A percentile compares a stretch with the other conserved stretches of the same genome.
Evolutionary conservation across 2,329 filamentous ascomycete species (phyloP).

Genomic region (Onygenales sp.): DNA sequence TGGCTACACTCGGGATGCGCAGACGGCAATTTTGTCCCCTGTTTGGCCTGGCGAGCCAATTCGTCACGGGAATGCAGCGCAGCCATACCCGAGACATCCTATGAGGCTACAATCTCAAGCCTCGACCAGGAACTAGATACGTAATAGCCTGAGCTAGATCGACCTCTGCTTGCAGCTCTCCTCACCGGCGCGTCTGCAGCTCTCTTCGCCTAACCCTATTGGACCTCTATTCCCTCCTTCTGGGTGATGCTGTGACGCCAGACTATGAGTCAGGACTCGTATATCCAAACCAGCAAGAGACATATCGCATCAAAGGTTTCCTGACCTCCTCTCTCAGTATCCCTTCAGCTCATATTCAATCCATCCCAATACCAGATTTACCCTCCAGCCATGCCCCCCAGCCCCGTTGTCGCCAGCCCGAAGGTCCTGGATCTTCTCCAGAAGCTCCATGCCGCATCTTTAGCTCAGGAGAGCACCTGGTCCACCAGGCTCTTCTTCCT

Average conservation of each 20-base stretch:
- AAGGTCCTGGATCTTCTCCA: slow-evolving; percentile 19
- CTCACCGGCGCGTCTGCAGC: no score
- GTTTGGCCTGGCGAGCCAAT: no score
- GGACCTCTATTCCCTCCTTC: not conserved
- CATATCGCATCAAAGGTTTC: not conserved
- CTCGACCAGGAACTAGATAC: no score
- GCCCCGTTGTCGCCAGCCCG: slow-evolving; percentile 8
- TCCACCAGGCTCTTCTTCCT: slow-evolving; percentile 15
- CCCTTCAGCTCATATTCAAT: not conserved
- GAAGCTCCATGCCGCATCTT: slow-evolving; percentile 22
- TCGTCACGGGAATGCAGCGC: no score
- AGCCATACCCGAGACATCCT: no score
- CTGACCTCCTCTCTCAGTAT: not conserved
- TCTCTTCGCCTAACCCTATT: no score
- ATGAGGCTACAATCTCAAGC: no score
- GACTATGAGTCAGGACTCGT: not conserved
- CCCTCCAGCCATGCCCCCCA: slow-evolving; percentile 8
- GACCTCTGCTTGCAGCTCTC: no score
- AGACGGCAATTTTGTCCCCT: no score
- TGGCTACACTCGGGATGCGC: no score
- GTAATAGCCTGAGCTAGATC: no score
- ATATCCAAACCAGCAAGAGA: not conserved
- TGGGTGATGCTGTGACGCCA: not conserved
- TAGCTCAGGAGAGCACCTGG: slow-evolving; percentile 22
- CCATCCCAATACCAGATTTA: not conserved